Evolutionary conservation across 2,329 filamentous ascomycete genomes (phyloP).

Genomic region (Beauveria asiatica): DNA sequence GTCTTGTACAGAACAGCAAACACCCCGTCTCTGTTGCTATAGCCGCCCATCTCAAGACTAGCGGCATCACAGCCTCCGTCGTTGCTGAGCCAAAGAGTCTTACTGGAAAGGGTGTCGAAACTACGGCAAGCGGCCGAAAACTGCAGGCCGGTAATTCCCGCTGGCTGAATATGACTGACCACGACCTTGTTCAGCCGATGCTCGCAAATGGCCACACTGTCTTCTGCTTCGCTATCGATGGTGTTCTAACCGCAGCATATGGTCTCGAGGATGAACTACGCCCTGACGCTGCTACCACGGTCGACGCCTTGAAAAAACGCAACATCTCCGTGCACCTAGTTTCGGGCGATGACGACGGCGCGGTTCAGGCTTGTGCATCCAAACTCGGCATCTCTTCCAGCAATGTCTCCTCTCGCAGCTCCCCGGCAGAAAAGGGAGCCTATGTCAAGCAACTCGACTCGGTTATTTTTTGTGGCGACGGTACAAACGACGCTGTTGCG

Average conservation of each 20-base stretch:
- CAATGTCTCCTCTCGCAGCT: constrained; percentile 33
- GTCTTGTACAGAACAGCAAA: constrained; percentile 31
- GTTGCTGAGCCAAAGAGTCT: constrained; percentile 28
- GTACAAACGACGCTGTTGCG: constrained; percentile 70
- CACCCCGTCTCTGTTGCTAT: constrained; percentile 48
- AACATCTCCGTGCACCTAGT: constrained; percentile 39
- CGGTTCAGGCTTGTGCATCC: constrained; percentile 33
- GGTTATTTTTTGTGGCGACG: constrained; percentile 66
- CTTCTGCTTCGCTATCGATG: constrained; percentile 38
- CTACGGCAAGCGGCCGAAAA: constrained; percentile 14
- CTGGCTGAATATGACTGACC: constrained; percentile 32
- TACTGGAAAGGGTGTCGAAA: constrained; percentile 40
- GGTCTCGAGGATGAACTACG: constrained; percentile 40
- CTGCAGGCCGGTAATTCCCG: constrained; percentile 41
- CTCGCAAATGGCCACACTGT: constrained; percentile 31
- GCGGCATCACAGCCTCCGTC: constrained; percentile 4
- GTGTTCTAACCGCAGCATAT: constrained; percentile 30
- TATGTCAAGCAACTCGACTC: constrained; percentile 33
- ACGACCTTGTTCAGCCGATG: constrained; percentile 26
- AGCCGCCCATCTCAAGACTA: constrained; percentile 27
- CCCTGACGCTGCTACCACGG: constrained; percentile 28
- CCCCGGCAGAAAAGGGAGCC: constrained; percentile 36
- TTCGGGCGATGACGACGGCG: constrained; percentile 45
- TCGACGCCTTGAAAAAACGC: constrained; percentile 28
- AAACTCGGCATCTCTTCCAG: constrained; percentile 30